phyloP scores from a whole-genome alignment of 2,329 filamentous ascomycete genomes.

The Furcasterigmium sp. region DNA sequence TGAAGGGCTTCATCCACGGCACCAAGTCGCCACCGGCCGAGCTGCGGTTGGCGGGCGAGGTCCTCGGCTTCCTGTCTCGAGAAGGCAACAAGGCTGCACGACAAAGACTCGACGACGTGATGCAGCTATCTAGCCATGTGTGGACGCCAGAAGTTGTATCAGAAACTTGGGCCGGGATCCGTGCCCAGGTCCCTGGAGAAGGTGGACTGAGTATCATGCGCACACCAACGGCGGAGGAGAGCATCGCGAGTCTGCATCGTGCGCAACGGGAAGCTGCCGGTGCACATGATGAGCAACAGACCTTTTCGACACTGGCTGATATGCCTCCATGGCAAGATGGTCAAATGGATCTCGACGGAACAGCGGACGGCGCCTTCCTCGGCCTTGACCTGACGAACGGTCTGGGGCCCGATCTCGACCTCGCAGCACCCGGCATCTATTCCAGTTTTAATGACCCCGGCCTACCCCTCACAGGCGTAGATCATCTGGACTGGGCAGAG shows the following conservation, averaged over 20 bases:
- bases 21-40: slow-evolving; percentile 18
- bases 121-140: slow-evolving; percentile 19
- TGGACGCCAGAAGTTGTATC: slow-evolving; percentile 16
- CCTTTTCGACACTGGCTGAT: neutral
- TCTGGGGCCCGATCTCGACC: slow-evolving; percentile 15
- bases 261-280: slow-evolving; percentile 6
- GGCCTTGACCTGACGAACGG: slow-evolving; percentile 13
- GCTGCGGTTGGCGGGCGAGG: slow-evolving; percentile 14
- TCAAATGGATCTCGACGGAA: slow-evolving; percentile 4
- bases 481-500: slow-evolving; percentile 21
- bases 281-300: neutral
- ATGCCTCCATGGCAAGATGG: slow-evolving; percentile 11
- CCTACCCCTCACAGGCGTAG: slow-evolving; percentile 21
- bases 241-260: slow-evolving; percentile 3
- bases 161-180: slow-evolving; percentile 12
- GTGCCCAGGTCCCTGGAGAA: slow-evolving; percentile 1
- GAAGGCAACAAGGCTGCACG: slow-evolving; percentile 19
- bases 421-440: slow-evolving; percentile 20
- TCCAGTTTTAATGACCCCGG: slow-evolving; percentile 20
- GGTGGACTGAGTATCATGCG: neutral
- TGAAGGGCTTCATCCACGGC: slow-evolving; percentile 20
- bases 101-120: slow-evolving; percentile 16
- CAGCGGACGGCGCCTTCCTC: slow-evolving; percentile 6
- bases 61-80: slow-evolving; percentile 16
- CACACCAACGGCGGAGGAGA: neutral